A percentile compares a stretch with the other conserved stretches of the same genome.
Conservation (phyloP, 2,329 filamentous ascomycete species). For the Emmonsia crescens region DNA sequence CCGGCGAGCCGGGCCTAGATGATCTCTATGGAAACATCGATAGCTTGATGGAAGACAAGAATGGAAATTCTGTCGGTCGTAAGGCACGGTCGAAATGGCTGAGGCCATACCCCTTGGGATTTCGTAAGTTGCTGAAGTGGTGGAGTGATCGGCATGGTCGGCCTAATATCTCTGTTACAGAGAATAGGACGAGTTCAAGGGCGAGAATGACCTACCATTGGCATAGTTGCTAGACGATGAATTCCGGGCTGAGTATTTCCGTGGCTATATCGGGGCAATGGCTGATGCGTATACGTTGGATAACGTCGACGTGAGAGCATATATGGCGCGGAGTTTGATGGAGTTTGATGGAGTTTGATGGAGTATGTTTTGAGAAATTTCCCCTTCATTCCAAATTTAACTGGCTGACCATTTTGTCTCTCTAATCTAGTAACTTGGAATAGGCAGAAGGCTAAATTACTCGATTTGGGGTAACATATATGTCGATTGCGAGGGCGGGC, state of each 20-base stretch:
- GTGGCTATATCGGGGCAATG: constrained; percentile 65
- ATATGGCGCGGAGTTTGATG: constrained; percentile 80
- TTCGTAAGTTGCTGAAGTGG: constrained; percentile 67
- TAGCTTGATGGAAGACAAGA: constrained; percentile 58
- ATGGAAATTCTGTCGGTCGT: constrained; percentile 62
- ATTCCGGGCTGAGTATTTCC: constrained; percentile 70
- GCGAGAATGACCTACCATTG: constrained; percentile 63
- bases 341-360: constrained; percentile 78
- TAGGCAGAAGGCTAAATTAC: constrained; percentile 89
- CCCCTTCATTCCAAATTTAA: too few relatives aligned
- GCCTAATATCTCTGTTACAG: constrained; percentile 76
- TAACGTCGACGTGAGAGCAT: constrained; percentile 67
- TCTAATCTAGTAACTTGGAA: constrained; percentile 57
- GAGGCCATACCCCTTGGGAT: constrained; percentile 62
- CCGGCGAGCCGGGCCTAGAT: constrained; percentile 47
- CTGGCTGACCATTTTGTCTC: constrained; percentile 2
- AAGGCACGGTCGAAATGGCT: constrained; percentile 79
- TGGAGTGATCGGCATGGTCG: constrained; percentile 63
- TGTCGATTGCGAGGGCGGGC: constrained; percentile 69
- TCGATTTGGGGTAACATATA: constrained; percentile 72
- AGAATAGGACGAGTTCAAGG: constrained; percentile 81
- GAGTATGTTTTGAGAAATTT: constrained; percentile 45
- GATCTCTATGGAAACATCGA: constrained; percentile 71
- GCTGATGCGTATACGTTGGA: constrained; percentile 60
- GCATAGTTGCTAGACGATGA: constrained; percentile 68